A percentile compares a stretch with the other conserved stretches of the same genome.
phyloP scores from a whole-genome alignment of 2,329 filamentous ascomycete species.

The Cladophialophora chaetospira region DNA sequence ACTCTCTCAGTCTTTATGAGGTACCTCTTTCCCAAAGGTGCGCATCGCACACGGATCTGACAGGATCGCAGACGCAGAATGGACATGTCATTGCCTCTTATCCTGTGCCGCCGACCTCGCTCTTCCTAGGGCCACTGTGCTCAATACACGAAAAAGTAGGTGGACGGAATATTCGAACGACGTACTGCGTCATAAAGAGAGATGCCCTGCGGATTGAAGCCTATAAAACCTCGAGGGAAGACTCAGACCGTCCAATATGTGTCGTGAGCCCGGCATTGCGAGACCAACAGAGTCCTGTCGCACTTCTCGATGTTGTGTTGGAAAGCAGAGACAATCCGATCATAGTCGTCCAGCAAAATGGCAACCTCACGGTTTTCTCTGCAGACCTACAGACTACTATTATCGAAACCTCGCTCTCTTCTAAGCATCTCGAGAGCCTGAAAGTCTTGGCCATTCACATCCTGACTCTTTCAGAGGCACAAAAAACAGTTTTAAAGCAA shows the following conservation, averaged over 20 bases:
- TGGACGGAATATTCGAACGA: conserved; percentile 53
- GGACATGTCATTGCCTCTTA: conserved; percentile 63
- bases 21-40: conserved; percentile 41
- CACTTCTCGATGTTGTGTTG: conserved; percentile 37
- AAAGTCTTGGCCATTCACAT: conserved; percentile 27
- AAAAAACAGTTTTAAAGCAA: conserved; percentile 32
- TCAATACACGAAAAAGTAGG: conserved; percentile 57
- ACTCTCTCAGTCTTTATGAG: conserved; percentile 65
- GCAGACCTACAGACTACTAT: conserved; percentile 34
- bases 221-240: conserved; percentile 53
- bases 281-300: conserved; percentile 43
- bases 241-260: conserved; percentile 23
- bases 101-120: conserved; percentile 61
- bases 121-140: conserved; percentile 59
- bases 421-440: conserved; percentile 5
- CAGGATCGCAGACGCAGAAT: conserved; percentile 56
- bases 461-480: conserved; percentile 31
- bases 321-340: conserved; percentile 30
- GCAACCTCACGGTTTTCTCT: conserved; percentile 44
- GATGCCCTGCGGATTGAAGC: conserved; percentile 56
- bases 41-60: background rate
- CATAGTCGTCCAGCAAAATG: conserved; percentile 48
- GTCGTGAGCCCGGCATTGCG: conserved; percentile 37
- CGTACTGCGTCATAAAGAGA: conserved; percentile 56
- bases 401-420: conserved; percentile 14